These are phyloP conservation scores for Phytophthora parvispora DNA, from an alignment of 352 stramenopile species.

Conservation along the genomic window DNA sequence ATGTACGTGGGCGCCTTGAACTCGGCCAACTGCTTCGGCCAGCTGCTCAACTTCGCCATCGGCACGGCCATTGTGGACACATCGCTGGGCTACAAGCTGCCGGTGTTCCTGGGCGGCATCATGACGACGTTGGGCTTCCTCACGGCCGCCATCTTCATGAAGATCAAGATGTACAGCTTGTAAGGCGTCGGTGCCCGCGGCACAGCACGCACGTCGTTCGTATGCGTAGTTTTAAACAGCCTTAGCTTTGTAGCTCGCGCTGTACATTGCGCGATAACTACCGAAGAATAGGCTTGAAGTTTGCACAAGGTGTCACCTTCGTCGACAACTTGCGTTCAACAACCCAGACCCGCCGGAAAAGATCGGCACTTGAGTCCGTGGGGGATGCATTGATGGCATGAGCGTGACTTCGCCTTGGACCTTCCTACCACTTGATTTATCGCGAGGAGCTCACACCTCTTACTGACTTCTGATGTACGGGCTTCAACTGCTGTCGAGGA, in stretches of 20 bases:
- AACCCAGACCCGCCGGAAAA: conserved; percentile 15
- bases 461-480: conserved; percentile 6
- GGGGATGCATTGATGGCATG: neutral
- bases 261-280: conserved; percentile 9
- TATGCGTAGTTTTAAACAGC: conserved; percentile 23
- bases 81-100: conserved; percentile 44
- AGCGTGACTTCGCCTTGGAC: neutral
- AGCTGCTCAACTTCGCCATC: conserved; percentile 40
- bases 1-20: conserved; percentile 67
- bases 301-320: neutral
- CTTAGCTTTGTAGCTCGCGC: neutral
- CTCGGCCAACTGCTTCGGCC: conserved; percentile 46
- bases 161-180: conserved; percentile 70
- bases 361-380: neutral
- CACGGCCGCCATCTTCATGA: conserved; percentile 50
- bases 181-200: conserved; percentile 26
- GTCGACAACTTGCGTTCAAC: neutral
- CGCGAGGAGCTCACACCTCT: neutral
- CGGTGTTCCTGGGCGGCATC: conserved; percentile 37
- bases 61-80: conserved; percentile 34
- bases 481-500: neutral
- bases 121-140: conserved; percentile 49
- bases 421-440: neutral
- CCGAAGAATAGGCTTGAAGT: conserved; percentile 17
- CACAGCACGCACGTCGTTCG: conserved; percentile 10